These are phyloP conservation scores for Chlorella vulgaris DNA, from an alignment of 139 green algal genomes.

Conservation along the genomic window DNA sequence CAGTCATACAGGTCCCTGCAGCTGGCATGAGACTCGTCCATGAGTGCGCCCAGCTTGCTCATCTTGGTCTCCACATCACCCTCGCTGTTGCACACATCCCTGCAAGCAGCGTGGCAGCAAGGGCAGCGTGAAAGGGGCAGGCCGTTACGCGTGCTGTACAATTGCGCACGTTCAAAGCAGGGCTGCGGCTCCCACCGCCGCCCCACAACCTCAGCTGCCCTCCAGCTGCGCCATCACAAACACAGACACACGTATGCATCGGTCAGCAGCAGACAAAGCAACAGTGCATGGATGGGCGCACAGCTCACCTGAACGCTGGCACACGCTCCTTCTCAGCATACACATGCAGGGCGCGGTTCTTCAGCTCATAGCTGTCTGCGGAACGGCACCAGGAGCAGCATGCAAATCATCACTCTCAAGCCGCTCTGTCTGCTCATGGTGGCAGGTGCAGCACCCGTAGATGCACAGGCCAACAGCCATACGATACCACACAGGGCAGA, in stretches of 20 bases:
- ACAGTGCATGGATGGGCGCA: background rate
- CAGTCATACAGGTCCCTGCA: conserved; percentile 91
- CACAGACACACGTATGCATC: too few species aligned
- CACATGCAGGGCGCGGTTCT: conserved; percentile 80
- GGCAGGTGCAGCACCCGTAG: background rate
- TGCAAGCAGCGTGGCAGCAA: background rate
- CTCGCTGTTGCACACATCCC: conserved; percentile 56
- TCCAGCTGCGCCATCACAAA: too few species aligned
- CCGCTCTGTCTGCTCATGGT: too few species aligned
- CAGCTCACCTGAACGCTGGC: conserved; percentile 59
- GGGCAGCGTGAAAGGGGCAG: too few species aligned
- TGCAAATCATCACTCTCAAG: too few species aligned
- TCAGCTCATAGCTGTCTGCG: conserved; percentile 72
- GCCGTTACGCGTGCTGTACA: background rate
- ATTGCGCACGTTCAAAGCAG: background rate
- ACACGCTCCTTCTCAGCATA: conserved; percentile 84
- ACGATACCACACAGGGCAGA: too few species aligned
- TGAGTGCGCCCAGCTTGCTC: conserved; percentile 72
- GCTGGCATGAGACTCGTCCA: conserved; percentile 86
- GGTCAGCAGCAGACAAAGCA: too few species aligned
- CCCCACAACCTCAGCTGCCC: too few species aligned
- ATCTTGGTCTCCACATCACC: conserved; percentile 53
- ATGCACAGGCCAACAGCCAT: background rate
- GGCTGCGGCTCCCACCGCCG: too few species aligned
- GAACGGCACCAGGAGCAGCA: too few species aligned